These are phyloP conservation scores for Apiospora kogelbergensis DNA, from an alignment of 2,329 filamentous ascomycete genomes.

Conservation along the genomic window DNA sequence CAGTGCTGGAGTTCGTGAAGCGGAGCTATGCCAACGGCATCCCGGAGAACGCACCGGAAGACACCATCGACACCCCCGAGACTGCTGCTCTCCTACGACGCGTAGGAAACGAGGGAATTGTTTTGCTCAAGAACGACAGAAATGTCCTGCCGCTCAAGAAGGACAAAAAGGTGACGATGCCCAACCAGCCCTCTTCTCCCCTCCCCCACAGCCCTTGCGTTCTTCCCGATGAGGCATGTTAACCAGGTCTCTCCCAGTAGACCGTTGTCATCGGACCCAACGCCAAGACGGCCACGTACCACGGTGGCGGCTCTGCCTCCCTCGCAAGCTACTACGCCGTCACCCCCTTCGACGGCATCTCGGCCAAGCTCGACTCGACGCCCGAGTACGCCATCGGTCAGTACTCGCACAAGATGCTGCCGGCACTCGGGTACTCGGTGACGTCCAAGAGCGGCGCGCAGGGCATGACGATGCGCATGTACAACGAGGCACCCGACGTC, in stretches of 20 bases:
- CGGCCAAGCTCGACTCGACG: slow-evolving; percentile 44
- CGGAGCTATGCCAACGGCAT: slow-evolving; percentile 53
- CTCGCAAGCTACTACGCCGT: slow-evolving; percentile 64
- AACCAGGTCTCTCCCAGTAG: slow-evolving; percentile 23
- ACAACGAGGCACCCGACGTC: slow-evolving; percentile 55
- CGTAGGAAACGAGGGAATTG: slow-evolving; percentile 68
- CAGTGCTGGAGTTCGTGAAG: slow-evolving; percentile 61
- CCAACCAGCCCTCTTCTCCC: background rate
- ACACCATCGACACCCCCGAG: slow-evolving; percentile 57
- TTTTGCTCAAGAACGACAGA: slow-evolving; percentile 72
- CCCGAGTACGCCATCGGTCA: slow-evolving; percentile 59
- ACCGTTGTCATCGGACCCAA: slow-evolving; percentile 59
- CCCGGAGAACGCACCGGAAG: slow-evolving; percentile 54
- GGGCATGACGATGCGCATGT: slow-evolving; percentile 64
- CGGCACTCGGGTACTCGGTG: slow-evolving; percentile 53
- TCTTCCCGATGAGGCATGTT: background rate
- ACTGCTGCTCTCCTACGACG: slow-evolving; percentile 63
- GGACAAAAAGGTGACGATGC: slow-evolving; percentile 49
- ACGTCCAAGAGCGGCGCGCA: slow-evolving; percentile 51
- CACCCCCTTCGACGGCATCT: slow-evolving; percentile 71
- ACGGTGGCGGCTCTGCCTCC: slow-evolving; percentile 66
- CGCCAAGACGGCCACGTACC: slow-evolving; percentile 55
- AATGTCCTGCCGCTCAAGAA: slow-evolving; percentile 63
- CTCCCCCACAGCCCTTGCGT: no score
- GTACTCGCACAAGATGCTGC: slow-evolving; percentile 65